Percentiles rank a stretch among this genome's conserved stretches.
These are phyloP conservation scores for Penicillium sp. DNA, from an alignment of 2,329 filamentous ascomycete genomes.

Conservation along the genomic window DNA sequence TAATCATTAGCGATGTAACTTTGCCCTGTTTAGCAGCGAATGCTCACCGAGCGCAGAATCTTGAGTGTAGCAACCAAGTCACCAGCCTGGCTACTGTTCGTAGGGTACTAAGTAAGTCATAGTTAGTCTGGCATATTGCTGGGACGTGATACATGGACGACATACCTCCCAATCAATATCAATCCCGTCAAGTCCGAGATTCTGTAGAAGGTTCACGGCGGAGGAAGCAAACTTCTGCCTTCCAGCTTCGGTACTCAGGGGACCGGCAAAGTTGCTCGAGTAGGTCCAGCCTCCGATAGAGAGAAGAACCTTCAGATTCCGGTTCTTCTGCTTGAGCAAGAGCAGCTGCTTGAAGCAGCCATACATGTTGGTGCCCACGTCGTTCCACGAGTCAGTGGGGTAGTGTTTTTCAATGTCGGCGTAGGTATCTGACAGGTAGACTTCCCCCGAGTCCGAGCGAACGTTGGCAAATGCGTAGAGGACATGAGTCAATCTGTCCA, in stretches of 20 bases:
- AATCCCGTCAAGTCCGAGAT: conserved; percentile 64
- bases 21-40: not conserved
- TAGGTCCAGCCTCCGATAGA: conserved; percentile 80
- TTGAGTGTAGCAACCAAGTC: conserved; percentile 35
- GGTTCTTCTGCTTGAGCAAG: conserved; percentile 67
- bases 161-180: conserved; percentile 43
- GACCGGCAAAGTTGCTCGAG: conserved; percentile 68
- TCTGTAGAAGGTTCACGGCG: conserved; percentile 69
- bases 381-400: conserved; percentile 61
- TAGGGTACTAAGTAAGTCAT: conserved; percentile 28
- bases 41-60: conserved; percentile 28
- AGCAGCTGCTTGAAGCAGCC: conserved; percentile 73
- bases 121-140: not conserved
- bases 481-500: conserved; percentile 76
- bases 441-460: conserved; percentile 67
- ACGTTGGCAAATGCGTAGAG: conserved; percentile 91
- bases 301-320: conserved; percentile 71
- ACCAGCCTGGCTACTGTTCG: conserved; percentile 30
- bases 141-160: not conserved
- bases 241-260: conserved; percentile 58
- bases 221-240: conserved; percentile 63
- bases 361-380: conserved; percentile 66
- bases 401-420: conserved; percentile 67
- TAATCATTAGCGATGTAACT: not conserved
- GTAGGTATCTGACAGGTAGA: conserved; percentile 65